Conservation (phyloP, 2,329 filamentous ascomycete genomes). For the Geoglossum cookeanum region DNA sequence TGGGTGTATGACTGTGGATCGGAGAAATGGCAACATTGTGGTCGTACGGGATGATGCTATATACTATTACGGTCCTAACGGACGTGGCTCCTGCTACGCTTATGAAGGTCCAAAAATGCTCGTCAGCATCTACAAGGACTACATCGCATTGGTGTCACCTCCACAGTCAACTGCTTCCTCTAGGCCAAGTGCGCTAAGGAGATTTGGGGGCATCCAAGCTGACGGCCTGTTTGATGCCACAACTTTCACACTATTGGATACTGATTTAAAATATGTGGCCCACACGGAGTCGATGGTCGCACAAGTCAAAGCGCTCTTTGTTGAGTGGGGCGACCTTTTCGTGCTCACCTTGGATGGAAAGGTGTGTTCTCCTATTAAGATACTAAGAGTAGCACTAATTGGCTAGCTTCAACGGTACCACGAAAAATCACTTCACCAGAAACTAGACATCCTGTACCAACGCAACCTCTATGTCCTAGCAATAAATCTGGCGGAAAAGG, state of each 20-base stretch:
- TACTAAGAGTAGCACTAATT: not conserved
- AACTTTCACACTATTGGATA: slow-evolving; percentile 80
- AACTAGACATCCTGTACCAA: slow-evolving; percentile 83
- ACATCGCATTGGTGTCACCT: slow-evolving; percentile 71
- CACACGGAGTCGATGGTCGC: slow-evolving; percentile 74
- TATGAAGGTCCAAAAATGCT: slow-evolving; percentile 83
- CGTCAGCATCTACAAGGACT: slow-evolving; percentile 62
- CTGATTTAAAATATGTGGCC: slow-evolving; percentile 73
- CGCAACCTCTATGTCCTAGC: slow-evolving; percentile 82
- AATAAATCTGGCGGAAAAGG: slow-evolving; percentile 81
- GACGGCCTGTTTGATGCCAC: slow-evolving; percentile 74
- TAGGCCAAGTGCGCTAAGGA: slow-evolving; percentile 43
- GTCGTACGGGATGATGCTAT: slow-evolving; percentile 91
- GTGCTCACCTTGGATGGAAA: slow-evolving; percentile 86
- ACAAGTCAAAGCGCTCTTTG: slow-evolving; percentile 60
- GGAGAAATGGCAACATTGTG: slow-evolving; percentile 61
- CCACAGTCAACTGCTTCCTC: slow-evolving; percentile 37
- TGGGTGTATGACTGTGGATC: slow-evolving; percentile 87
- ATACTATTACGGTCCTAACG: slow-evolving; percentile 76
- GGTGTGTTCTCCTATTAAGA: slow-evolving; percentile 26
- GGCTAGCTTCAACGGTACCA: slow-evolving; percentile 63
- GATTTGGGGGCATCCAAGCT: slow-evolving; percentile 52
- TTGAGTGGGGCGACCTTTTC: slow-evolving; percentile 81
- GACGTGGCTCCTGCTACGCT: slow-evolving; percentile 69
- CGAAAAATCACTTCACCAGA: slow-evolving; percentile 77